Conservation (phyloP, 352 stramenopile genomes). For the Pythium myriotylum region DNA sequence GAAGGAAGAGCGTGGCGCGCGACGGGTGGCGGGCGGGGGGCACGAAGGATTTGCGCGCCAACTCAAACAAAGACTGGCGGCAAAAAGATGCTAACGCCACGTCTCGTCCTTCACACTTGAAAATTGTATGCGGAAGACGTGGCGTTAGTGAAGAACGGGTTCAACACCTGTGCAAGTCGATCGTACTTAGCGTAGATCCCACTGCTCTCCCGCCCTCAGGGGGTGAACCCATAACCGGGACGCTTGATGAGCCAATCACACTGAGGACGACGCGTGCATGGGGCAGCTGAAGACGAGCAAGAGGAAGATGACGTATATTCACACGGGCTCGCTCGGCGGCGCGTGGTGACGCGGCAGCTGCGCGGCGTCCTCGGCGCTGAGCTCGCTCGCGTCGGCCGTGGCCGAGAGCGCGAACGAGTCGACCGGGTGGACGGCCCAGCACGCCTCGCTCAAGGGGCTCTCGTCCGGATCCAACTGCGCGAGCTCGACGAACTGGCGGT, state of each 20-base stretch:
- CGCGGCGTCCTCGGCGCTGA: conserved; percentile 7
- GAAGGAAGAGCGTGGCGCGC: background rate
- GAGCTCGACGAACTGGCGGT: conserved; percentile 19
- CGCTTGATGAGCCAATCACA: too few species aligned
- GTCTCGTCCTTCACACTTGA: background rate
- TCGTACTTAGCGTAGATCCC: conserved; percentile 9
- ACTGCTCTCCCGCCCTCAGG: conserved; percentile 4
- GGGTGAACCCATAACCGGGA: background rate
- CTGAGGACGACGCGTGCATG: background rate
- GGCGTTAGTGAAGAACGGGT: conserved; percentile 3
- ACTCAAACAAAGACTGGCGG: conserved; percentile 1
- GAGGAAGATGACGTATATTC: background rate
- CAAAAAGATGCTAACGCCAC: conserved; percentile 5
- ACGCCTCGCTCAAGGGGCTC: too few species aligned
- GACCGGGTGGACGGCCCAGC: too few species aligned
- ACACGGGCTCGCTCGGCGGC: background rate
- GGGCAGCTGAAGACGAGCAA: background rate
- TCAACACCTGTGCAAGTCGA: conserved; percentile 10
- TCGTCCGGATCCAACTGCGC: conserved; percentile 10
- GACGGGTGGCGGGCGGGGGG: background rate
- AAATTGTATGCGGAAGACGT: conserved; percentile 7
- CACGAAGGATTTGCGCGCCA: conserved; percentile 6
- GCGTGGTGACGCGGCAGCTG: conserved; percentile 1
- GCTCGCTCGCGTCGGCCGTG: conserved; percentile 9
- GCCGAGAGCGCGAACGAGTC: conserved; percentile 14